Base-by-base conservation (phyloP, 352 stramenopile genomes). In the Globisporangium rhizosaccharum region DNA sequence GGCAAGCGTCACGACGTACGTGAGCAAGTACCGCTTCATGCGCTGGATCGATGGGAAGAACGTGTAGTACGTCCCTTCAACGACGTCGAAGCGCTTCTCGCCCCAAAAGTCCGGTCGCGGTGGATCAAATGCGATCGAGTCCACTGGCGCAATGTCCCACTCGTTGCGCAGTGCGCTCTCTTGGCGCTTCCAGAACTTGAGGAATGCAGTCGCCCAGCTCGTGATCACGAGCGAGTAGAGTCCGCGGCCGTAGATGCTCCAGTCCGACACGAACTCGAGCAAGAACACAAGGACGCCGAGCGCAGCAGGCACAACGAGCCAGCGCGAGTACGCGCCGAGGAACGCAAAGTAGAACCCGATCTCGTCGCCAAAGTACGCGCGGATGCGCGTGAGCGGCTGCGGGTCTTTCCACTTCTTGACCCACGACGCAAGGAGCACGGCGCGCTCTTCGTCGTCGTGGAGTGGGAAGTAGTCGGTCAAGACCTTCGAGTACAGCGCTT, bases 311-410 rank as follows among this genome's bases (percentile, higher is more conserved):
- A 89, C 85, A 7, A 98, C 66, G 9, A 99, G 77, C 81, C 96
- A 97, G 53, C 87, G 83, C 23, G 94, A 97, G 70, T 97, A 98
- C 77, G 97, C 96, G 41, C 97, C 92, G 6, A 99, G 69, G 70
- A 98, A 99, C 10, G 94, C 90, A 75, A 99, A 99, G 76, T 99
- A 99, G 60, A 99, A 98, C 0, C 94, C 94, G 53, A 99, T 83
- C 61, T 94, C 85, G 42, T 92, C 77, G 37, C 85, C 85, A 68
- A 91, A 94, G 53, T 94, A 94, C 48, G 82, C 79, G 36, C 74
- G 77, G 30, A 94, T 67, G 41, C 46, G 53, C 25, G 87, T 73
- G 0, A 94, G 55, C 25, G 85, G 82, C 63, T 89, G 80, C 3
- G 70, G 53, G 0, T 67, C 72, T 15, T 65, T 70, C 75, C 79